Evolutionary conservation across 441 rosid genomes (phyloP).

Genomic region (Populus hybrid): DNA sequence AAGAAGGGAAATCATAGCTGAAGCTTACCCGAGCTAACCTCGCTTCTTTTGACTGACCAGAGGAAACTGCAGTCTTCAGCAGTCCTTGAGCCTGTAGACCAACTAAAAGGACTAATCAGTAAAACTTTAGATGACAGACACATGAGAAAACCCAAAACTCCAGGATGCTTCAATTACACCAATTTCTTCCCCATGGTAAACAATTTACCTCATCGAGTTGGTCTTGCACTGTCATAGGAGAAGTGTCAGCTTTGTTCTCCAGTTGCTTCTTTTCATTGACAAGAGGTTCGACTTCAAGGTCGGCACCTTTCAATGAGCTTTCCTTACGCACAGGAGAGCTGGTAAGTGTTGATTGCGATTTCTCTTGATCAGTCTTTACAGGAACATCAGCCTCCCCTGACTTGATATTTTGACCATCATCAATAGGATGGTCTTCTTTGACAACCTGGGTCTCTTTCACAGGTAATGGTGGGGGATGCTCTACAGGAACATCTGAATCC

Average conservation of each 20-base stretch:
- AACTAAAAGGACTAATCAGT: slow-evolving; percentile 29
- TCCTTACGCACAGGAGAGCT: slow-evolving; percentile 37
- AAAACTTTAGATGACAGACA: slow-evolving; percentile 14
- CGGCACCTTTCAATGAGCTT: slow-evolving; percentile 36
- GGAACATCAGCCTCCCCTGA: slow-evolving; percentile 40
- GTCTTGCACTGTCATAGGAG: slow-evolving; percentile 62
- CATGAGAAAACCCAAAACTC: slow-evolving; percentile 16
- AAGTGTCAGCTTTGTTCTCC: slow-evolving; percentile 40
- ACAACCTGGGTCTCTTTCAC: slow-evolving; percentile 48
- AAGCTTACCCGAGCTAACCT: slow-evolving; percentile 91
- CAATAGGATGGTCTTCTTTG: slow-evolving; percentile 36
- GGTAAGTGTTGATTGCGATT: slow-evolving; percentile 33
- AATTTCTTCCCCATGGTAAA: slow-evolving; percentile 12
- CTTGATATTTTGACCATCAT: slow-evolving; percentile 29
- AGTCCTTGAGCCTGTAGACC: slow-evolving; percentile 89
- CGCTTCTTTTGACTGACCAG: slow-evolving; percentile 98
- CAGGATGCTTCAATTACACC: slow-evolving; percentile 7
- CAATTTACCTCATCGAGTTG: slow-evolving; percentile 88
- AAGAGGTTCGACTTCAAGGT: slow-evolving; percentile 38
- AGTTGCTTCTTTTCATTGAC: slow-evolving; percentile 43
- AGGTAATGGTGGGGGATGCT: slow-evolving; percentile 37
- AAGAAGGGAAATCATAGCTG: background rate
- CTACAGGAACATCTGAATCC: slow-evolving; percentile 38
- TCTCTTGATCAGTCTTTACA: slow-evolving; percentile 44
- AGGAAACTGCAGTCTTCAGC: slow-evolving; percentile 72